Conservation (phyloP, 306 rosid genomes). For the Rosa persica region DNA sequence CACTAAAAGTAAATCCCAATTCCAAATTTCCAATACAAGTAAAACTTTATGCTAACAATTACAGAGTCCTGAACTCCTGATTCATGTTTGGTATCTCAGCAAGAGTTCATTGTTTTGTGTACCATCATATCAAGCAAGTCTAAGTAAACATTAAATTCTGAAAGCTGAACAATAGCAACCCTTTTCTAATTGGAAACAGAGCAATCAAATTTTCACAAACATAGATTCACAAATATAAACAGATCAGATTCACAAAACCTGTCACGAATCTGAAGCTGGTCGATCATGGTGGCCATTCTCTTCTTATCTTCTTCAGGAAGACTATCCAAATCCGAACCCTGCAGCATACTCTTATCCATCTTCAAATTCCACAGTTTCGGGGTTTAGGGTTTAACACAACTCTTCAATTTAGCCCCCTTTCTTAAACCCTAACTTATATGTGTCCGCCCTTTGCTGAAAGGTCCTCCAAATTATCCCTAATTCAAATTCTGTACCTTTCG, state of each 20-base stretch:
- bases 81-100: background rate
- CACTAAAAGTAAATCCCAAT: background rate
- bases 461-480: background rate
- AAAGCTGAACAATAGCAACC: background rate
- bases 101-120: background rate
- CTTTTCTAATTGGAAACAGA: background rate
- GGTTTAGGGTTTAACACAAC: slow-evolving; percentile 33
- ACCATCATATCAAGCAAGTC: background rate
- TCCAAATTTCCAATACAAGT: background rate
- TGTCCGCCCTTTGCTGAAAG: background rate
- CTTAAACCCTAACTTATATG: slow-evolving; percentile 40
- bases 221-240: background rate
- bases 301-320: slow-evolving; percentile 62
- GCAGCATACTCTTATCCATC: slow-evolving; percentile 62
- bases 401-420: background rate
- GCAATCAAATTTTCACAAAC: background rate
- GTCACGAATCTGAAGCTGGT: slow-evolving; percentile 69
- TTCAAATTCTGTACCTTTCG: background rate
- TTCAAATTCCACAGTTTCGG: slow-evolving; percentile 22
- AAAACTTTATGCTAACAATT: background rate
- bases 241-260: slow-evolving; percentile 38
- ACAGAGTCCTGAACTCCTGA: background rate
- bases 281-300: slow-evolving; percentile 55
- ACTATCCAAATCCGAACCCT: slow-evolving; percentile 39
- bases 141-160: background rate